Base-by-base conservation (phyloP, 805 yeast genomes). In the Nakazawaea wickerhamii region DNA sequence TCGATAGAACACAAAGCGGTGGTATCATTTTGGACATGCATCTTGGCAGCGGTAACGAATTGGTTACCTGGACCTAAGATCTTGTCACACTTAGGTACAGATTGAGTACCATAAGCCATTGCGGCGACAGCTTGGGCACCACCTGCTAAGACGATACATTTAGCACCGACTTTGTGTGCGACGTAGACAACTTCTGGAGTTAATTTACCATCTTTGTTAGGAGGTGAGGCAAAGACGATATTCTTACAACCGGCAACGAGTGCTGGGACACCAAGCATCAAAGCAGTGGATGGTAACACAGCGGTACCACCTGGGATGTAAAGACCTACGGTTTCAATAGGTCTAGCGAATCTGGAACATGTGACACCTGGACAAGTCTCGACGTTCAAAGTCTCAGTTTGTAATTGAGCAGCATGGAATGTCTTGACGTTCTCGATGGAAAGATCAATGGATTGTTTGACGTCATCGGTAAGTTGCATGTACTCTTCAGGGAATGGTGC, bases 41-140 rank as follows among this genome's bases (percentile, higher is more conserved):
- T 93, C 72, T 93, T 93, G 33, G 99, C 99, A 33, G 99, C 98
- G 15, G 99, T 93, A 41, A 93, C 99, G 61, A 93, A 93, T 68
- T 93, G 99, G 68, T 93, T 93, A 47, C 99, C 99, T 19, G 99
- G 99, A 37, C 99, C 99, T 62, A 93, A 73, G 48, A 93, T 90
- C 73, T 93, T 93, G 65, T 93, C 97, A 58, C 91, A 91, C 65
- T 93, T 93, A 40, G 95, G 84, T 39, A 93, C 82, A 28, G 85
- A 68, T 54, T 87, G 88, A 11, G 99, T 93, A 59, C 99, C 99
- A 61, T 93, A 93, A 1, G 99, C 99, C 95, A 93, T 79, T 4
- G 99, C 95, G 36, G 97, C 95, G 40, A 93, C 87, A 5, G 99
- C 99, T 70, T 93, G 99, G 3, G 99, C 99, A 57, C 99, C 99